These are phyloP conservation scores for Zea luxurians DNA, from an alignment of 176 grass and related monocot species.

Conservation along the genomic window DNA sequence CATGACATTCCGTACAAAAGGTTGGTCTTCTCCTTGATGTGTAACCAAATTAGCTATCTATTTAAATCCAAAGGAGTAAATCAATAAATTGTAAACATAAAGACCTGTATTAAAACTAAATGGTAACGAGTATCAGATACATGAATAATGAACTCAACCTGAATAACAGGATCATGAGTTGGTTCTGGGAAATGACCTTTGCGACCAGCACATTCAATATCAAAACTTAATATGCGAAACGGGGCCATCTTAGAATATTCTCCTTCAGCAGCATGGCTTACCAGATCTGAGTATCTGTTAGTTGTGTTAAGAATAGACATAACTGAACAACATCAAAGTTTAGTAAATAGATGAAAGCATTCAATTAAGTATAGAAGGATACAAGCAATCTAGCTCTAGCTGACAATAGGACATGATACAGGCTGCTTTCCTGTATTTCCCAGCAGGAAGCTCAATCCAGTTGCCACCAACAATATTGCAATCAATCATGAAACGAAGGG, in stretches of 20 bases:
- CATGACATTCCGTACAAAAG: conserved; percentile 90
- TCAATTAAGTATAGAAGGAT: conserved; percentile 54
- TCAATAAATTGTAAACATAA: conserved; percentile 35
- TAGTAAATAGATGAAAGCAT: conserved; percentile 33
- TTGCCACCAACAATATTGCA: conserved; percentile 91
- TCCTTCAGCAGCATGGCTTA: conserved; percentile 84
- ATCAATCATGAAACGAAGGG: conserved; percentile 98
- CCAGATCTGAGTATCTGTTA: conserved; percentile 75
- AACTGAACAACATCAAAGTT: background rate
- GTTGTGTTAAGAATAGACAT: conserved; percentile 46
- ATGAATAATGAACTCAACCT: conserved; percentile 60
- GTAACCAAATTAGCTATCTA: conserved; percentile 97
- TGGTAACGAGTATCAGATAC: conserved; percentile 7
- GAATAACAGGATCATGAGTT: conserved; percentile 98
- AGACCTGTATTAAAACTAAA: conserved; percentile 24
- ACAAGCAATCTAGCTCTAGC: conserved; percentile 85
- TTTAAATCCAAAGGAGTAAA: conserved; percentile 44
- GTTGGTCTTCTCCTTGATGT: conserved; percentile 82
- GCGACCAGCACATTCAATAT: conserved; percentile 96
- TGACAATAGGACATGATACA: conserved; percentile 80
- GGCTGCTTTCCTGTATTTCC: conserved; percentile 82
- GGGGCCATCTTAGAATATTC: conserved; percentile 93
- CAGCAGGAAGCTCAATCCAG: conserved; percentile 88
- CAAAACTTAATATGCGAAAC: conserved; percentile 96
- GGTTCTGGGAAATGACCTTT: conserved; percentile 98